Evolutionary conservation across 2,329 filamentous ascomycete species (phyloP), one percentile per base, ranked within the genome.

Genomic region (Dactylellina haptotyla): DNA sequence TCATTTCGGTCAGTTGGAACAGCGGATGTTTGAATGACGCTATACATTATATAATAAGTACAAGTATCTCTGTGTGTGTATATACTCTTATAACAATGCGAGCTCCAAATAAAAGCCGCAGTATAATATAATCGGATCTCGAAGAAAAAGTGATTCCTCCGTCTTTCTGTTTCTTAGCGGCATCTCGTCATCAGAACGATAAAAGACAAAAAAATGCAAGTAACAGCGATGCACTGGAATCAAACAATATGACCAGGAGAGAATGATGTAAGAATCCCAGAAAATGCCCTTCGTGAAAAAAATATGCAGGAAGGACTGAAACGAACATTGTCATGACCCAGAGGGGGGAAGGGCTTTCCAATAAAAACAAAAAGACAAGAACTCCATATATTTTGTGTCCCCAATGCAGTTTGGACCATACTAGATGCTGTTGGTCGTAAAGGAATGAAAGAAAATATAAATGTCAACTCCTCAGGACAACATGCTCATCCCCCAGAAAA

Each of bases 31-130:
- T 12, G n/a, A 25, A 46, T 30, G 50, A 65, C 50, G 63, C 43
- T 67, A 59, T 67, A 59, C 63, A 59, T 67, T 67, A 67, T 59
- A 50, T 58, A 67, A 67, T 67, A 67, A 59, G 53, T 67, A 67
- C 53, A 66, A 66, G 18, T 53, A 43, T 43, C 23, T n/a, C n/a
- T n/a, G n/a, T 66, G 53, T 58, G 34, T 66, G 50, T 48, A 58
- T 48, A 67, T 58, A 53, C 58, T 63, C 58, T 53, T 28, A 28
- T 43, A 34, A 41, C 9, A 41, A 41, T 41, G 37, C 37, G 18
- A n/a, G 37, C 18, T 41, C 18, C 12, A 16, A 14, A 20, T 18
- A 20, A 46, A 43, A 46, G 32, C 32, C n/a, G n/a, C n/a, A n/a
- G n/a, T n/a, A n/a, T n/a, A n/a, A n/a, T n/a, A n/a, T n/a, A 30